Conservation (phyloP, 2,329 filamentous ascomycete species). For the Ascochyta rabiei region DNA sequence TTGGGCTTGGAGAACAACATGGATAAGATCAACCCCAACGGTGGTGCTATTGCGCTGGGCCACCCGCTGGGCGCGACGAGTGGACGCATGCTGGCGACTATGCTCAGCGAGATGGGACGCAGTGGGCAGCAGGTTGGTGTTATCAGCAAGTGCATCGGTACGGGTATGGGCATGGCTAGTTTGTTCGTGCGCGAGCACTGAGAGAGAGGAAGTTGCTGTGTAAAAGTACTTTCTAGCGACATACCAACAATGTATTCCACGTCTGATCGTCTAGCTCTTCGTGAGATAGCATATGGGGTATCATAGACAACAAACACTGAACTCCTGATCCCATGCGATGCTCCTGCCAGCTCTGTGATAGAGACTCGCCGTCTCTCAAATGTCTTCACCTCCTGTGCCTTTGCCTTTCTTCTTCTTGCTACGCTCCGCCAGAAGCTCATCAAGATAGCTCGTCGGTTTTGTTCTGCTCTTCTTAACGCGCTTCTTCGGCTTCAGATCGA, state of each 20-base stretch:
- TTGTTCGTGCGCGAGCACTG: slow-evolving; percentile 52
- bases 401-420: slow-evolving; percentile 57
- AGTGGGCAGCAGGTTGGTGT: slow-evolving; percentile 77
- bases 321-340: slow-evolving; percentile 7
- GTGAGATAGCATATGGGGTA: slow-evolving; percentile 4
- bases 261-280: not conserved
- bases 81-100: slow-evolving; percentile 76
- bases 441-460: slow-evolving; percentile 59
- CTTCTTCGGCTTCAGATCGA: slow-evolving; percentile 16
- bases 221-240: not conserved
- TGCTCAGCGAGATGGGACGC: slow-evolving; percentile 72
- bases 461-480: slow-evolving; percentile 26
- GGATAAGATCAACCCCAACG: slow-evolving; percentile 85
- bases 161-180: slow-evolving; percentile 60
- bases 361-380: not conserved
- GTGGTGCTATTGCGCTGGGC: slow-evolving; percentile 91
- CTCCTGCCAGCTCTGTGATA: too few relatives aligned
- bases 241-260: not conserved
- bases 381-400: slow-evolving; percentile 5
- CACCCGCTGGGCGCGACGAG: slow-evolving; percentile 91
- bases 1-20: slow-evolving; percentile 71
- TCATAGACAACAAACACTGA: slow-evolving; percentile 1
- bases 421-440: slow-evolving; percentile 58
- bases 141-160: slow-evolving; percentile 80
- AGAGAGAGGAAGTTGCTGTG: not conserved